Evolutionary conservation across 2,329 filamentous ascomycete species (phyloP), one percentile per base, ranked within the genome.

Genomic region (Pyrenochaeta sp.): DNA sequence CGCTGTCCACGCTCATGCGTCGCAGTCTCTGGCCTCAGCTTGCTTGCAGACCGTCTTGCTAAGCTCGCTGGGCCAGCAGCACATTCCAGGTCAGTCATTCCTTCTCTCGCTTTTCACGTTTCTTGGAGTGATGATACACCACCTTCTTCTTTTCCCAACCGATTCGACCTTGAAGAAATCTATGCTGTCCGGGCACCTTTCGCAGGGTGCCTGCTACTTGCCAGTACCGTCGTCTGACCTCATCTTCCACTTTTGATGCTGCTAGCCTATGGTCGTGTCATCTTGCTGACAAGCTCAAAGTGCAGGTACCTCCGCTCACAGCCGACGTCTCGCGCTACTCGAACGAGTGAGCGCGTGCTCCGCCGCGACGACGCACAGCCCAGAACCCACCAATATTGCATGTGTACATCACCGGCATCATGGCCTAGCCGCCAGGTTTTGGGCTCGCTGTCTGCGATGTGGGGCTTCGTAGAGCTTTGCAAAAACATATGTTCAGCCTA

Each of bases 161-260:
- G 90, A 93, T 85, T 92, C 91, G 91, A 88, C 90, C 89, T 89
- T 93, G 91, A 92, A 87, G 88, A 91, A 89, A 82, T 67, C 76
- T 82, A 82, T 83, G 85, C 85, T 90, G 82, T 85, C 65, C 88
- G 89, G 87, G 82, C 75, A 81, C 80, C 80, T 80, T 78, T 82
- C 81, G 81, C 85, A 83, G 82, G 83, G 78, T 75, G 85, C 87
- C 88, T 91, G 91, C 90, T 93, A 93, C 91, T 93, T 91, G 91
- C 91, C 91, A 93, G 91, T 93, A 93, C 89, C 80, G 82, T 85
- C 88, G 88, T 91, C 90, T 92, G 90, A 92, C 81, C 67, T 67
- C 66, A 61, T 47, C 46, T 39, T 50, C 34, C 30, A n/a, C 15
- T 7, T 19, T 24, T n/a, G 24, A 52, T 28, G 22, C 5, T 52